These are phyloP conservation scores for Chlamydomonas schloesseri DNA, from an alignment of 139 green algal species.

Conservation along the genomic window DNA sequence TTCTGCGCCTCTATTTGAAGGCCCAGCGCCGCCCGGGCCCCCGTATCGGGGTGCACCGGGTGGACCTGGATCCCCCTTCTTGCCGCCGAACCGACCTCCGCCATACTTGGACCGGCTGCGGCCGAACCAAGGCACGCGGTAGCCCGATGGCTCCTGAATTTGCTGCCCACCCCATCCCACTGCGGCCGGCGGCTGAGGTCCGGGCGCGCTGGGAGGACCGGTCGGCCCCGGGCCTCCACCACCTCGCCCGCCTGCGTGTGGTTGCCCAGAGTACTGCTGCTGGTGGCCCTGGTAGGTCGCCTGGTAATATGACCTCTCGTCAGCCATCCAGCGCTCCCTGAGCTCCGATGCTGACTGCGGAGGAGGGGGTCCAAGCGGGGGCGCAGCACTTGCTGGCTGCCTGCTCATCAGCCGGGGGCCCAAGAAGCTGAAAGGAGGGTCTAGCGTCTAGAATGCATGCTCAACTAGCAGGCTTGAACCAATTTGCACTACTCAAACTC, in stretches of 20 bases:
- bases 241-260: no score
- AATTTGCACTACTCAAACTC: no score
- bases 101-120: conserved; percentile 51
- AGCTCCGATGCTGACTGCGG: background rate
- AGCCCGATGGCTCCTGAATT: conserved; percentile 67
- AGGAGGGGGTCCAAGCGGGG: no score
- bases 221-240: no score
- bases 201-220: no score
- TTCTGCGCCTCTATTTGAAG: conserved; percentile 9
- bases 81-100: conserved; percentile 8
- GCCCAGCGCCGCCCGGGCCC: background rate
- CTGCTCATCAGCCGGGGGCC: no score
- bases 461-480: no score
- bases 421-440: no score
- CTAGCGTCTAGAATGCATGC: no score
- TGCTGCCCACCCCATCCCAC: conserved; percentile 80
- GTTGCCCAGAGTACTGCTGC: background rate
- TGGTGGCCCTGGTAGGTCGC: conserved; percentile 2
- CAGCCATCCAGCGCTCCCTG: conserved; percentile 17
- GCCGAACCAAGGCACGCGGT: conserved; percentile 79
- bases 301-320: background rate
- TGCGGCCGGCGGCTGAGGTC: background rate
- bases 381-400: no score
- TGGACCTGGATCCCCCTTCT: background rate
- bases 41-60: background rate